Conservation (phyloP, 345 rosid genomes). For the Populus nigra region DNA sequence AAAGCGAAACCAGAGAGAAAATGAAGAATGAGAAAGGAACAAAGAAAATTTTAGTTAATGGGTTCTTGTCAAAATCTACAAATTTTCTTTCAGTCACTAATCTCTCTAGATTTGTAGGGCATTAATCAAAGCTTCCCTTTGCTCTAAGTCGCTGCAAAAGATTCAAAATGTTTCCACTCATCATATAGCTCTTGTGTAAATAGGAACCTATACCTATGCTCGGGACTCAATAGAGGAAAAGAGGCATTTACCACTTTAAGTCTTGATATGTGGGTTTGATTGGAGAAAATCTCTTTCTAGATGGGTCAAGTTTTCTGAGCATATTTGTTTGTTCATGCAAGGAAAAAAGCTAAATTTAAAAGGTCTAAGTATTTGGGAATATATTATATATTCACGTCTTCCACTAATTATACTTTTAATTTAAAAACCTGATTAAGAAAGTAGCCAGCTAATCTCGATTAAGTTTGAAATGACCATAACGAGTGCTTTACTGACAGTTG, state of each 20-base stretch:
- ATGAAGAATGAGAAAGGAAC: constrained; percentile 20
- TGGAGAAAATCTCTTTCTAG: constrained; percentile 17
- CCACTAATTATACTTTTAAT: constrained; percentile 20
- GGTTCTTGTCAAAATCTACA: constrained; percentile 41
- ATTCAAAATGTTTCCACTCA: constrained; percentile 49
- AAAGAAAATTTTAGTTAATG: constrained; percentile 23
- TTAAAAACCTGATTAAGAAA: not conserved
- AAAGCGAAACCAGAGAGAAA: constrained; percentile 6
- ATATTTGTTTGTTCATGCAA: constrained; percentile 28
- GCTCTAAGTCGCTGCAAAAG: constrained; percentile 44
- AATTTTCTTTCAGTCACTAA: constrained; percentile 25
- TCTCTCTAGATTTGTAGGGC: constrained; percentile 38
- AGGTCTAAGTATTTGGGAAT: constrained; percentile 15
- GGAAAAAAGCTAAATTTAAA: constrained; percentile 24
- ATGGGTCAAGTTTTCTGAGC: constrained; percentile 27
- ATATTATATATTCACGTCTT: constrained; percentile 10
- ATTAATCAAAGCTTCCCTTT: constrained; percentile 31
- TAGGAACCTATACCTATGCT: constrained; percentile 23
- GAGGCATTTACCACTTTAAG: constrained; percentile 27
- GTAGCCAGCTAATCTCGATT: constrained; percentile 3
- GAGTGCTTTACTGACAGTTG: not conserved
- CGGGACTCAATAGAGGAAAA: constrained; percentile 9
- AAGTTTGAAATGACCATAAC: not conserved
- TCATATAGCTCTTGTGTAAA: constrained; percentile 16
- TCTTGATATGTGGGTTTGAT: constrained; percentile 31